phyloP scores from a whole-genome alignment of 768 basidiomycete species.

The Tricholoma sp. region DNA sequence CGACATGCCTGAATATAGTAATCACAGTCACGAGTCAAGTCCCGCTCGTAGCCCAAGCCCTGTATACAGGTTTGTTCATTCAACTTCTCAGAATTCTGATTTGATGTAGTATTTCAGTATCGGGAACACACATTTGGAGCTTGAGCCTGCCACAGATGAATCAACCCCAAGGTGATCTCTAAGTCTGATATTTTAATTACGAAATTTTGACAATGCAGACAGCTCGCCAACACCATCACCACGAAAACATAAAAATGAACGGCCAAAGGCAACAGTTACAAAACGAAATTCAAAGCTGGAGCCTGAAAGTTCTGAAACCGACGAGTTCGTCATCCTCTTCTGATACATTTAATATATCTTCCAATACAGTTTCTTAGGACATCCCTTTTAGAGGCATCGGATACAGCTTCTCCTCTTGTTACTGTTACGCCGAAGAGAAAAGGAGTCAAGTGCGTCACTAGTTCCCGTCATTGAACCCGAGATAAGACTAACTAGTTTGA shows the following conservation, averaged over 20 bases:
- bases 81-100: slow-evolving; percentile 6
- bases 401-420: slow-evolving; percentile 11
- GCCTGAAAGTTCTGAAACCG: slow-evolving; percentile 1
- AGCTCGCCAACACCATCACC: slow-evolving; percentile 24
- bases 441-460: slow-evolving; percentile 24
- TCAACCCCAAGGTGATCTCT: slow-evolving; percentile 5
- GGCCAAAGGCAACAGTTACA: slow-evolving; percentile 3
- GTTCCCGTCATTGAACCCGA: too few species aligned
- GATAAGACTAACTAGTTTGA: neutral
- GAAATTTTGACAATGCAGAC: neutral
- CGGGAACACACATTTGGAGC: slow-evolving; percentile 8
- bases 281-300: slow-evolving; percentile 3
- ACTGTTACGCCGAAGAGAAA: slow-evolving; percentile 28
- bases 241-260: slow-evolving; percentile 4
- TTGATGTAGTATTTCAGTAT: slow-evolving; percentile 10
- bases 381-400: slow-evolving; percentile 9
- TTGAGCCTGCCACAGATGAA: slow-evolving; percentile 4
- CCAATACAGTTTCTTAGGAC: slow-evolving; percentile 7
- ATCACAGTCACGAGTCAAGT: slow-evolving; percentile 8
- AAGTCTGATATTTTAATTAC: neutral
- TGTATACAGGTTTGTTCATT: slow-evolving; percentile 5
- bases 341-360: slow-evolving; percentile 1
- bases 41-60: slow-evolving; percentile 9
- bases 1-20: slow-evolving; percentile 26
- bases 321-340: slow-evolving; percentile 6